Evolutionary conservation across 805 yeast species (phyloP), one percentile per base, ranked within the genome.

Genomic region (Cyberlindnera suaveolens): DNA sequence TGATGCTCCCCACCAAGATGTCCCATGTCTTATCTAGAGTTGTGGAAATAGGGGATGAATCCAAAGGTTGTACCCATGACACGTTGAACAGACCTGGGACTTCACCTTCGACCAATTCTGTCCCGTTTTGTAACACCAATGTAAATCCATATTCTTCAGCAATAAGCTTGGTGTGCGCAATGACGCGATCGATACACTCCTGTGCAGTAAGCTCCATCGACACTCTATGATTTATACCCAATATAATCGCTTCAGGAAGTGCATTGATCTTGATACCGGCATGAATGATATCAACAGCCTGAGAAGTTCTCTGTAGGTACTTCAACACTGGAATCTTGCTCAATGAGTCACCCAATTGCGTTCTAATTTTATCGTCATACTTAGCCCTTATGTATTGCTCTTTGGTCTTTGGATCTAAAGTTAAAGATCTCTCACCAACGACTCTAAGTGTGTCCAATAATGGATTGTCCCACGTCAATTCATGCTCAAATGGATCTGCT

Each of bases 261-360:
- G 93, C 88, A 54, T 85, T 85, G 31, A 80, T 71, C 62, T 86
- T 85, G 44, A 79, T 72, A 34, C 95, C 95, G 20, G 91, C 93
- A 14, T 63, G 55, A 46, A 86, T 68, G 15, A 54, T 44, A 38
- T 56, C 59, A 34, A 56, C 39, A 8, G 60, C 60, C 34, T 52
- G 86, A 5, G 86, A 72, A 0, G 91, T 83, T 41, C 71, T 66
- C 19, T 81, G 62, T 40, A 74, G 58, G 48, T 71, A 76, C 44
- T 67, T 61, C 17, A 18, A 11, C 16, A 17, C 16, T 10, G 16
- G 16, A 13, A 11, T 17, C 3, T 19, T 31, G 7, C 36, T n/a
- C 39, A 60, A 49, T 38, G 43, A 53, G 3, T 57, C 45, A 39
- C 66, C 23, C 16, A 75, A 66, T 10, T 52, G 47, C 4, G 59